Base-by-base conservation (phyloP, 805 yeast genomes). In the Barnettozyma populi region DNA sequence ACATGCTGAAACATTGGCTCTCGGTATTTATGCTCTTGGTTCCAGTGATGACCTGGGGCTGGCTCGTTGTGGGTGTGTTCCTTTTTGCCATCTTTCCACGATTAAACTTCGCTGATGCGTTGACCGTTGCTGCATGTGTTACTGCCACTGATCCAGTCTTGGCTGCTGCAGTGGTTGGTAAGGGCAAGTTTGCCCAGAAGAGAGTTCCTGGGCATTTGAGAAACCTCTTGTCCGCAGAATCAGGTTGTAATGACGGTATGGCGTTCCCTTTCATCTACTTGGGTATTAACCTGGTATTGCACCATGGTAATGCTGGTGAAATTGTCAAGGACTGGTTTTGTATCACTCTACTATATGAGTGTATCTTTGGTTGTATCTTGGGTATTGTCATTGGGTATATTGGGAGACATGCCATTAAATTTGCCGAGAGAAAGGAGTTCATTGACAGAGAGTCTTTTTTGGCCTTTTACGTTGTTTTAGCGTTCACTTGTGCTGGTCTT, bases 91-190 rank as follows among this genome's bases (percentile, higher is more conserved):
- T 90, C 27, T 81, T 90, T 32, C 92, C 94, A 1, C 78, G 82
- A 8, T 71, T 90, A 49, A 70, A 76, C 47, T 88, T 90, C 69
- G 65, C 86, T 19, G 86, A 82, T 43, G 82, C 88, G 2, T 73
- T 90, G 32, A 73, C 84, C 42, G 80, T 90, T 1, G 78, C 90
- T 29, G 96, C 95, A 2, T 89, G 96, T 63, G 82, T 90, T 41
- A 90, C 97, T 0, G 97, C 97, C 2, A 90, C 97, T 0, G 97
- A 90, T 67, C 97, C 97, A 7, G 94, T 90, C 37, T 73, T 90
- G 60, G 96, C 97, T 2, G 94, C 96, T 16, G 96, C 97, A 2
- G 96, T 90, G 35, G 96, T 90, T 10, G 96, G 96, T 64, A 90
- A 86, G 58, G 96, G 96, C 55, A 86, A 87, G 62, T 90, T 90